Percentiles rank a stretch among this genome's conserved stretches.
Evolutionary conservation across 1,284 basidiomycete species (phyloP).

Genomic region (Cyathus pygmaeus): DNA sequence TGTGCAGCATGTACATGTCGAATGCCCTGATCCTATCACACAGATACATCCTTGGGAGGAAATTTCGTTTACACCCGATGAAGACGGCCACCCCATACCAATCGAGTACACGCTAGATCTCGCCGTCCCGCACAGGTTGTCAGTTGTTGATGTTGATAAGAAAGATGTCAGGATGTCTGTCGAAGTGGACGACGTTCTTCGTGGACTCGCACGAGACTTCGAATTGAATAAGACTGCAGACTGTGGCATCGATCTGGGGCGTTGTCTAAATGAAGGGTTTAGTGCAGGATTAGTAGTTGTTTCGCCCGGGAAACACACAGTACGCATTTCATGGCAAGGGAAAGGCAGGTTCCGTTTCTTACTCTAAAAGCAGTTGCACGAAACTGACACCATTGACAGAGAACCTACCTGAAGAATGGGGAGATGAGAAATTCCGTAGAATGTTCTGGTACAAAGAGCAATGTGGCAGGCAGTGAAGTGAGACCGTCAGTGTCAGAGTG

Average conservation of each 20-base stretch:
- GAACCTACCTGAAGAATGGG: too few species aligned
- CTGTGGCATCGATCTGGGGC: slow-evolving; percentile 20
- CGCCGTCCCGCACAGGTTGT: slow-evolving; percentile 17
- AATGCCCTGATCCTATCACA: slow-evolving; percentile 6
- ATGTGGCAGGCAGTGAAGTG: too few species aligned
- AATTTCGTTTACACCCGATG: slow-evolving; percentile 14
- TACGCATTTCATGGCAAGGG: slow-evolving; percentile 23
- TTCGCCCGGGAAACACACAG: slow-evolving; percentile 24
- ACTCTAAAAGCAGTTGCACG: too few species aligned
- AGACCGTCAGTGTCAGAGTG: too few species aligned
- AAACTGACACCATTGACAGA: too few species aligned
- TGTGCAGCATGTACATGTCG: slow-evolving; percentile 5
- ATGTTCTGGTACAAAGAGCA: too few species aligned
- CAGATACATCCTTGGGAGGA: slow-evolving; percentile 15
- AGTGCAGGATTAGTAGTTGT: slow-evolving; percentile 22
- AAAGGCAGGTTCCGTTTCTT: slow-evolving; percentile 10
- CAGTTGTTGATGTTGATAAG: slow-evolving; percentile 26
- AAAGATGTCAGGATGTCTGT: slow-evolving; percentile 25
- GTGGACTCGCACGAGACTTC: slow-evolving; percentile 23
- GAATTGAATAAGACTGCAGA: slow-evolving; percentile 20
- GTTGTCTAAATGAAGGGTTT: slow-evolving; percentile 19
- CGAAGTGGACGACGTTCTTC: slow-evolving; percentile 19
- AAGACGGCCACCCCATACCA: slow-evolving; percentile 17
- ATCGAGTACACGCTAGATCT: slow-evolving; percentile 20
- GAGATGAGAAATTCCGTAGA: too few species aligned